These are phyloP conservation scores for Jatropha curcas DNA, from an alignment of 345 rosid genomes.

Conservation along the genomic window DNA sequence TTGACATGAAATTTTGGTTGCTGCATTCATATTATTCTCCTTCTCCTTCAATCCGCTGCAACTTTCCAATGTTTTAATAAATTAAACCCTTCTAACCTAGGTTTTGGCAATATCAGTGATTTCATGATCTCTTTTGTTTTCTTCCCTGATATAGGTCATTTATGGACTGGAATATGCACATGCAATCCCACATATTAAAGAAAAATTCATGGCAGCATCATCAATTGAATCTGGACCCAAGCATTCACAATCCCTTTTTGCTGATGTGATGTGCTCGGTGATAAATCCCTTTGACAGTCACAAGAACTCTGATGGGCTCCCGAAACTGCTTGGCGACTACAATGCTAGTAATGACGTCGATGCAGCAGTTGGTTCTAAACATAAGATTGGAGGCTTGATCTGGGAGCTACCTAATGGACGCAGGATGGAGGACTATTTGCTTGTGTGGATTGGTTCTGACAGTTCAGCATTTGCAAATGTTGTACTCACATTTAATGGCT, in stretches of 20 bases:
- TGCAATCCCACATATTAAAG: slow-evolving; percentile 52
- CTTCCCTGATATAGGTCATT: slow-evolving; percentile 55
- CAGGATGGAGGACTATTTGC: slow-evolving; percentile 65
- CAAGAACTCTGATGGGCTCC: slow-evolving; percentile 31
- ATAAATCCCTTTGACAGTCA: slow-evolving; percentile 48
- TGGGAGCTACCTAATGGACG: slow-evolving; percentile 67
- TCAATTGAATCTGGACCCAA: slow-evolving; percentile 25
- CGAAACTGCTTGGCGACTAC: slow-evolving; percentile 20
- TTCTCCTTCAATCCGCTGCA: neutral
- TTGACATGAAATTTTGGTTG: neutral
- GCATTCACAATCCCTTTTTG: slow-evolving; percentile 40
- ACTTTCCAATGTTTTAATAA: slow-evolving; percentile 2
- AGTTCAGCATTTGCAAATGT: slow-evolving; percentile 80
- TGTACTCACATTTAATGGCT: slow-evolving; percentile 75
- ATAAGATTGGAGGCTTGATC: slow-evolving; percentile 67
- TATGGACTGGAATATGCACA: slow-evolving; percentile 86
- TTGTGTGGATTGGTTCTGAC: slow-evolving; percentile 79
- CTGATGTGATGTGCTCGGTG: slow-evolving; percentile 55
- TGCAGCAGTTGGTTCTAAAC: slow-evolving; percentile 30
- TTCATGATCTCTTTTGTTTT: neutral
- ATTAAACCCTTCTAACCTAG: neutral
- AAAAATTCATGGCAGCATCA: slow-evolving; percentile 37
- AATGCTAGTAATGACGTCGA: slow-evolving; percentile 26
- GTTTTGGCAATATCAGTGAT: neutral
- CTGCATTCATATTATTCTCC: neutral